Evolutionary conservation across 176 grass and related monocot species (phyloP), one percentile per base, ranked within the genome.

Genomic region (Coix lacrymajobi): DNA sequence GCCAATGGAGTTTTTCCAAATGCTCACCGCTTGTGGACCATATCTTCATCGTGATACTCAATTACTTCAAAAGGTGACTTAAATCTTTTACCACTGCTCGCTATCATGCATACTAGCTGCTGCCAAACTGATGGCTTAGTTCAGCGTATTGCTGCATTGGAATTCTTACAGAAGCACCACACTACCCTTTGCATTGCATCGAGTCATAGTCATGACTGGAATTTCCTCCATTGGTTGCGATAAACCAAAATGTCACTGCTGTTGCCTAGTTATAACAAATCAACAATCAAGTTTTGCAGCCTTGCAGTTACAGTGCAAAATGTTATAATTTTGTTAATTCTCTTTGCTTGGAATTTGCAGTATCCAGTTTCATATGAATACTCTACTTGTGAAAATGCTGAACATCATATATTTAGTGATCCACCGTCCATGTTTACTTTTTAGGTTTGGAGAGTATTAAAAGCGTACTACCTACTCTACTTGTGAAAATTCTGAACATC

Each of bases 371-470:
- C 17, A 34, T 4, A 17, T 89, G 32, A 25, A 81, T 65, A 28
- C 30, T 81, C 40, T 62, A 63, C 64, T 77, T 22, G 31, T 56
- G 64, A 68, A 67, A 14, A 7, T 30, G 52, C 48, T 43, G 28
- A 17, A 44, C 30, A 38, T 78, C 77, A 48, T 79, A 44, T 79
- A 49, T 33, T 71, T 66, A 78, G 43, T 79, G 67, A 29, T 17
- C 8, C 24, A 48, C 68, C 45, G 1, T 40, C 19, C 46, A 66
- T 88, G 25, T 62, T 81, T 67, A 76, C 62, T 69, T 49, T 66
- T 60, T 91, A 99, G 97, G 93, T 96, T 67, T 99, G 97, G 77
- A 90, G 88, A 96, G 91, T 96, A 40, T 79, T 99, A 69, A 96
- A 87, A 85, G 83, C 87, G 63, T 94, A 96, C 79, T 87, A 96